Conservation (phyloP, 768 basidiomycete genomes). For the Xanthoconium stramineum region DNA sequence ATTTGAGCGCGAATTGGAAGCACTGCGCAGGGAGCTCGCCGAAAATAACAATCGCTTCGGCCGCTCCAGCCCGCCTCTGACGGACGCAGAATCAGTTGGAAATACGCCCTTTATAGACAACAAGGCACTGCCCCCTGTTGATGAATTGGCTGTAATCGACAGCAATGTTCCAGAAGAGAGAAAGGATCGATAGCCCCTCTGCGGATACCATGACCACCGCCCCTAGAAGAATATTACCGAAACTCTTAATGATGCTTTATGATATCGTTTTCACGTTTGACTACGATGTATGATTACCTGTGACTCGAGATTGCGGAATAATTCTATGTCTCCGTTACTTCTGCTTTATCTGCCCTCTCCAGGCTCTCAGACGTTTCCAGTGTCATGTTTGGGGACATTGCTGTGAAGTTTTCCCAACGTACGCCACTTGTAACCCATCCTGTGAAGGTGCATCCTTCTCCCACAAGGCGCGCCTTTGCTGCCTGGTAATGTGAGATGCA, state of each 20-base stretch:
- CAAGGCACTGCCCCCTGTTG: constrained; percentile 18
- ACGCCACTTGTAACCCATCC: constrained; percentile 62
- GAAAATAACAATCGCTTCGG: constrained; percentile 58
- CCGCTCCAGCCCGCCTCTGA: constrained; percentile 49
- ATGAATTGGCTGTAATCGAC: constrained; percentile 16
- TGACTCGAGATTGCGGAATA: constrained; percentile 1
- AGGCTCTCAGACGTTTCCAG: background rate
- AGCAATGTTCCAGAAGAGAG: constrained; percentile 12
- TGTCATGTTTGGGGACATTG: constrained; percentile 3
- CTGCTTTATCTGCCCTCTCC: background rate
- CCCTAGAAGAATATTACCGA: constrained; percentile 7
- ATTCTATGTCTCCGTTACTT: background rate
- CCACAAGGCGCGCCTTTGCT: constrained; percentile 49
- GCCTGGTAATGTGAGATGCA: constrained; percentile 43
- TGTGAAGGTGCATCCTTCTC: constrained; percentile 45
- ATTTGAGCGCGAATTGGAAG: constrained; percentile 91
- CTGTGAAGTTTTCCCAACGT: constrained; percentile 51
- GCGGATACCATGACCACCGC: background rate
- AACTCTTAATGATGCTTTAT: constrained; percentile 17
- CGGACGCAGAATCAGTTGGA: constrained; percentile 39
- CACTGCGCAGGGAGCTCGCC: constrained; percentile 85
- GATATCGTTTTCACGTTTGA: constrained; percentile 9
- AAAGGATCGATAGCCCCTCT: constrained; percentile 30
- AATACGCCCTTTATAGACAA: constrained; percentile 33
- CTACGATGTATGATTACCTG: constrained; percentile 9